These are phyloP conservation scores for Escovopsis weberi DNA, from an alignment of 2,329 filamentous ascomycete genomes.

Conservation along the genomic window DNA sequence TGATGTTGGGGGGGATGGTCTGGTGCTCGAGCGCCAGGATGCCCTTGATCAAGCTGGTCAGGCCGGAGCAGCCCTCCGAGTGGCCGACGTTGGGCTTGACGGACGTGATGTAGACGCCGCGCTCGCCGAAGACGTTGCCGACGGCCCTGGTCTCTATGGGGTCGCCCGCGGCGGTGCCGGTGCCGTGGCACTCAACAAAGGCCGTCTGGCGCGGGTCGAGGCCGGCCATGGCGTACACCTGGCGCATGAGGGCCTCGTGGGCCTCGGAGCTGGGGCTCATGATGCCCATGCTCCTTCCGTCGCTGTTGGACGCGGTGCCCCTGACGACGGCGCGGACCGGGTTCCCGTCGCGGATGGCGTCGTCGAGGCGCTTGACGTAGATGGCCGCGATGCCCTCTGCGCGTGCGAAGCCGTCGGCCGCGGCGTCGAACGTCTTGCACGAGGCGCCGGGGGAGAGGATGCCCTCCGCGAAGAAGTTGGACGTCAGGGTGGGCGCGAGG, in stretches of 20 bases:
- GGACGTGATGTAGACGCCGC: constrained; percentile 14
- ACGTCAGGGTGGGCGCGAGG: constrained; percentile 8
- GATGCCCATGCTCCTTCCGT: constrained; percentile 18
- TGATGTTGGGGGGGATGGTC: background rate
- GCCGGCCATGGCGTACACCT: background rate
- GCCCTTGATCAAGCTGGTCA: constrained; percentile 14
- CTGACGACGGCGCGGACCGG: constrained; percentile 23
- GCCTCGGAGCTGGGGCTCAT: background rate
- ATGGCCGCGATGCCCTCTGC: constrained; percentile 28
- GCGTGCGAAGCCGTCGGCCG: constrained; percentile 13
- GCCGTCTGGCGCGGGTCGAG: background rate
- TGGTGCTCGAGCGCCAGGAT: constrained; percentile 5
- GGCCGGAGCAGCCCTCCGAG: constrained; percentile 9
- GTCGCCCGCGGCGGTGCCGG: constrained; percentile 28
- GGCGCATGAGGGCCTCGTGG: background rate
- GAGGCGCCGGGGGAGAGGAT: background rate
- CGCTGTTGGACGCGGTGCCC: constrained; percentile 17
- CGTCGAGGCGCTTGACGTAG: constrained; percentile 27
- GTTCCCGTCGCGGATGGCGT: constrained; percentile 30
- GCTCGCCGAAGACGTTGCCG: constrained; percentile 14
- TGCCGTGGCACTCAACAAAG: constrained; percentile 25
- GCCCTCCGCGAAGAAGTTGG: background rate
- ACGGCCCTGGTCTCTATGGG: constrained; percentile 24
- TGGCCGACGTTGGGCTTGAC: constrained; percentile 14
- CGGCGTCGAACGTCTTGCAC: background rate